These are phyloP conservation scores for Lathyrus sativus DNA, from an alignment of 306 rosid species.

Conservation along the genomic window DNA sequence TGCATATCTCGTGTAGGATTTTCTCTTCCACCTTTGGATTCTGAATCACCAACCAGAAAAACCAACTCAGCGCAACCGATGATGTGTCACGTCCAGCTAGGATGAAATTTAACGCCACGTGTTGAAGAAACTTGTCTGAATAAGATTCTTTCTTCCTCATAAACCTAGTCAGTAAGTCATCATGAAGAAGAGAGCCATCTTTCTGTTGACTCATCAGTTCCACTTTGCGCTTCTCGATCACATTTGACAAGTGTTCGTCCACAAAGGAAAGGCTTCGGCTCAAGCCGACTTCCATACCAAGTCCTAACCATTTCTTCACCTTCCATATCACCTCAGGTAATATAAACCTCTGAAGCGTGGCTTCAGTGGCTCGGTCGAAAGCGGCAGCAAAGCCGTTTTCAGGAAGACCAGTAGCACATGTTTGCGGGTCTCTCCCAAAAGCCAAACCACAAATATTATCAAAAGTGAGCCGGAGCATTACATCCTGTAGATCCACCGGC, in stretches of 20 bases:
- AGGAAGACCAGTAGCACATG: conserved; percentile 61
- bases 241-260: conserved; percentile 69
- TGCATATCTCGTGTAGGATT: conserved; percentile 59
- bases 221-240: conserved; percentile 77
- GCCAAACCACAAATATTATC: conserved; percentile 94
- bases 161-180: conserved; percentile 80
- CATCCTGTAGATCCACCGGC: conserved; percentile 72
- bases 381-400: conserved; percentile 70
- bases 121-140: conserved; percentile 68
- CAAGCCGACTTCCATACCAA: conserved; percentile 84
- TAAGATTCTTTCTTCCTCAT: conserved; percentile 83
- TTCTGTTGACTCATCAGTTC: conserved; percentile 66
- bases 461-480: conserved; percentile 80
- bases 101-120: conserved; percentile 91
- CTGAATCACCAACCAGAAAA: conserved; percentile 73
- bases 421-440: conserved; percentile 76
- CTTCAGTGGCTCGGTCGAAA: conserved; percentile 86
- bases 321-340: conserved; percentile 79
- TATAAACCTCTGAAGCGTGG: conserved; percentile 79
- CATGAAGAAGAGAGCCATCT: conserved; percentile 64
- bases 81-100: conserved; percentile 97
- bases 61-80: conserved; percentile 80
- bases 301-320: conserved; percentile 79
- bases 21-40: conserved; percentile 68
- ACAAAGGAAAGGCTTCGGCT: conserved; percentile 75